A percentile compares a stretch with the other conserved stretches of the same genome.
Evolutionary conservation across 257 asterid species (phyloP).

Genomic region (Anisodus acutangulus): DNA sequence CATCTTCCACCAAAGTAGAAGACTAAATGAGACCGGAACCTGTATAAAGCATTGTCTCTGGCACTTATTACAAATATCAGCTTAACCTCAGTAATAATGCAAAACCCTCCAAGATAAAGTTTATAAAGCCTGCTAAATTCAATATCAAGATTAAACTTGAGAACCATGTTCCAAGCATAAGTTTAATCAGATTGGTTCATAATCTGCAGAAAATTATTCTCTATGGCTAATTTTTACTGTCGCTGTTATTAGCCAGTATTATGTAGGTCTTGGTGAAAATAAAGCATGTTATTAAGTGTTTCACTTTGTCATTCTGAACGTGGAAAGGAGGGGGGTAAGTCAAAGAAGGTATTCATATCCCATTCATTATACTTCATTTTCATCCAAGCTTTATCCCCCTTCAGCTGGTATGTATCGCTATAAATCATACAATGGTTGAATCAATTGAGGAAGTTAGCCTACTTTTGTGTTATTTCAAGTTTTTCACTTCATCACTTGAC

Average conservation of each 20-base stretch:
- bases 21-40: neutral
- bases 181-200: neutral
- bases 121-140: neutral
- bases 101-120: neutral
- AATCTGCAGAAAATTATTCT: neutral
- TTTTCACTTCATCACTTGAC: neutral
- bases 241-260: neutral
- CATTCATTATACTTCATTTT: neutral
- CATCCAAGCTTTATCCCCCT: neutral
- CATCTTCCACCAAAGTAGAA: neutral
- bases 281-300: slow-evolving; percentile 4
- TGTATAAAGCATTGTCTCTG: neutral
- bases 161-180: neutral
- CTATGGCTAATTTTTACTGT: neutral
- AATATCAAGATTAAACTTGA: slow-evolving; percentile 7
- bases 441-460: slow-evolving; percentile 13
- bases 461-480: neutral
- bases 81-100: neutral
- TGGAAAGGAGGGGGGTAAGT: neutral
- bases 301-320: neutral
- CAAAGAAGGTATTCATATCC: neutral
- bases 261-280: neutral
- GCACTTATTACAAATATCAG: neutral
- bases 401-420: neutral
- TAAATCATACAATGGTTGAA: slow-evolving; percentile 3